Conservation (phyloP, 2,329 filamentous ascomycete genomes). For the Cordyceps cicadae region DNA sequence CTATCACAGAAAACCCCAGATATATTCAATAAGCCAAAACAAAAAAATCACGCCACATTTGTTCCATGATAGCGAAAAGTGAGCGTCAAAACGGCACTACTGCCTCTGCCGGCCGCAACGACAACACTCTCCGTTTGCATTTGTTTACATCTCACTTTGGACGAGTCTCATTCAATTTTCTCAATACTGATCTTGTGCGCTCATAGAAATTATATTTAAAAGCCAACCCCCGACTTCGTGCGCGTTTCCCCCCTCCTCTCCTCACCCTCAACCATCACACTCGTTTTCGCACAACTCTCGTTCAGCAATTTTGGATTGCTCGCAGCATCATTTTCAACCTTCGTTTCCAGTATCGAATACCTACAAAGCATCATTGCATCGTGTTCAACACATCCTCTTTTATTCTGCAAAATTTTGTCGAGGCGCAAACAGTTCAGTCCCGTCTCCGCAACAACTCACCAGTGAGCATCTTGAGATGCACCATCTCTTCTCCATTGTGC, state of each 20-base stretch:
- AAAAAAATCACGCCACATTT: not conserved
- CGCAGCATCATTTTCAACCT: not conserved
- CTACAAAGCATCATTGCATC: not conserved
- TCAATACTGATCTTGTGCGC: conserved; percentile 1
- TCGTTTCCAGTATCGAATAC: not conserved
- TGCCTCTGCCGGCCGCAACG: not conserved
- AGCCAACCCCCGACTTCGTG: not conserved
- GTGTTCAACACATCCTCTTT: too few species aligned
- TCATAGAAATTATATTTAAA: not conserved
- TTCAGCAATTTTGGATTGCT: conserved; percentile 5
- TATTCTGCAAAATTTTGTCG: not conserved
- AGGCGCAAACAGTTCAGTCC: not conserved
- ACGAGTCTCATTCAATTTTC: not conserved
- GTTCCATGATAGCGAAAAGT: not conserved
- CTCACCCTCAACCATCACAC: conserved; percentile 2
- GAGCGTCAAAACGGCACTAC: conserved; percentile 6
- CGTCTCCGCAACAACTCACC: not conserved
- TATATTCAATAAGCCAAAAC: not conserved
- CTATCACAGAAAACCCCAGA: not conserved
- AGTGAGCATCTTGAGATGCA: not conserved
- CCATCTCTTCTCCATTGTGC: not conserved
- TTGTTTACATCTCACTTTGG: not conserved
- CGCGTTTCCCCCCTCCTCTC: not conserved
- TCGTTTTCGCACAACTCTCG: conserved; percentile 3
- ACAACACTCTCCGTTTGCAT: conserved; percentile 4